Base-by-base conservation (phyloP, 345 rosid species). In the Syzygium jambos region DNA sequence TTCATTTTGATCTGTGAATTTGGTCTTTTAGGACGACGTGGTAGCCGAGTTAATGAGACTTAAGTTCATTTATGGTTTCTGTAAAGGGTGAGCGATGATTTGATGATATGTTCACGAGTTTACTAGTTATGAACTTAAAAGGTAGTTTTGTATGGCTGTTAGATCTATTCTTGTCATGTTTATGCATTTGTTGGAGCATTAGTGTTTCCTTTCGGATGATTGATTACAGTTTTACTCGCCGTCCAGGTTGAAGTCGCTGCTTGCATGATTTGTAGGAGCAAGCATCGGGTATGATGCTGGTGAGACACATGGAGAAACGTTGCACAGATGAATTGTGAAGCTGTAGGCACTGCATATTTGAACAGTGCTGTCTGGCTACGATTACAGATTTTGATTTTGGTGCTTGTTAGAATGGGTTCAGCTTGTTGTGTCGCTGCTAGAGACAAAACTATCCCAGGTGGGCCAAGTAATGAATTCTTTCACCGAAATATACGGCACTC, bases 351-450 rank as follows among this genome's bases (percentile, higher is more conserved):
- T 56, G 77, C 89, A 86, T 38, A 88, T 89, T 92, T 89, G 90
- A 90, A 68, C 87, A 88, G 29, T 87, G 84, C 46, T 85, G 89
- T 78, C 63, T 25, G 90, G 77, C 12, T 89, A 25, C 89, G 89
- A 85, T 10, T 88, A 23, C 88, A 89, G 87, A 85, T 21, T 86
- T 89, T 86, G 38, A 63, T 87, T 85, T 5, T 65, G 9, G 86
- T 90, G 89, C 87, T 85, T 89, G 87, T 41, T 88, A 92, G 85
- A 85, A 98, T 98, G 99, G 99, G 99, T 84, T 93, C 96, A 88
- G 97, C 97, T 86, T 98, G 99, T 88, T 98, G 99, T 91, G 95
- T 98, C 87, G 97, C 99, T 91, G 97, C 97, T 90, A 92, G 98
- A 89, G 99, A 98, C 87, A 96, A 94, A 92, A 94, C 90, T 88